Base-by-base conservation (phyloP, 2,329 filamentous ascomycete genomes). In the Nothophoma quercina region DNA sequence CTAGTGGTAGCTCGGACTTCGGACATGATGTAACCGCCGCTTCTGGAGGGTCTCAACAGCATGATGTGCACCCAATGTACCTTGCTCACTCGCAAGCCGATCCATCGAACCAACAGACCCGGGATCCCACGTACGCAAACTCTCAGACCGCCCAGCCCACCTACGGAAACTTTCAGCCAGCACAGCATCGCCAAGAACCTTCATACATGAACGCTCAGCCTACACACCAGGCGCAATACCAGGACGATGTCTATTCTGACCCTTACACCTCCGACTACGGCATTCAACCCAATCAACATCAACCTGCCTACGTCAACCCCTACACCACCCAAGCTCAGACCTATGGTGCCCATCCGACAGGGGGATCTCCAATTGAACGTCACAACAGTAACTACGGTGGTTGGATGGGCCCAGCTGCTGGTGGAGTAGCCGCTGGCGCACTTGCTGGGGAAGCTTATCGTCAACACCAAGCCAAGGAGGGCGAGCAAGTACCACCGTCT, bases 1-100 rank as follows among this genome's bases (percentile, higher is more conserved):
- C 89, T 81, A 96, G 90, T 81, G 86, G 87, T 75, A 91, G 88
- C 75, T 93, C 90, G 64, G 86, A 78, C 45, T 59, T 83, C 59
- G 86, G 87, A 68, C 80, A 81, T 70, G 83, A 86, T 68, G 74
- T 85, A 65, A 79, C 84, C 62, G 85, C 83, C 48, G 83, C 83
- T 40, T 82, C 85, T 22, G 82, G 79, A 35, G 82, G 80, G 33
- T 73, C 38, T 32, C 28, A 85, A 8, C 82, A 59, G 42, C 59
- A 85, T 77, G 53, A 72, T 35, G 49, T 55, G 18, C 57, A 68
- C 39, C 60, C 61, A 23, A 56, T 56, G 45, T 66, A 72, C 59
- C 40, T 51, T 32, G 56, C 44, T 38, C 53, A 68, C 29, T 40
- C 59, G 46, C 60, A 68, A 32, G 58, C 63, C 15, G 41, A 39